A percentile compares a stretch with the other conserved stretches of the same genome.
phyloP scores from a whole-genome alignment of 192 early-diverging fungal genomes.

The Backusella macrospora region DNA sequence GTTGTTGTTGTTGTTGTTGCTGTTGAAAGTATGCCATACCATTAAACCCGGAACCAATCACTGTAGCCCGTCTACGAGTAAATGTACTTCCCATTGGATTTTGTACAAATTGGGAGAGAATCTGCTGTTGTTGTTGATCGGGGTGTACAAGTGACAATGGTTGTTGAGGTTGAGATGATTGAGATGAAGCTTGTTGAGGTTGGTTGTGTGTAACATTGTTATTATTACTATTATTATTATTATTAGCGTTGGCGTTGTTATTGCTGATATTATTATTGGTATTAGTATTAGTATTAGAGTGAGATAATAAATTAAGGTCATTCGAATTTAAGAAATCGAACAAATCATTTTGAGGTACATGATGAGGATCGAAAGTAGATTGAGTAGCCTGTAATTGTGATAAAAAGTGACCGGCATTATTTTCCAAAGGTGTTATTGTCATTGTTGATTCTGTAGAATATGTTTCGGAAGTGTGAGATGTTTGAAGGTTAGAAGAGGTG shows the following conservation, averaged over 20 bases:
- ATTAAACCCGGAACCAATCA: constrained; percentile 9
- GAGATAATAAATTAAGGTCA: constrained; percentile 16
- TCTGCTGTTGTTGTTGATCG: constrained; percentile 24
- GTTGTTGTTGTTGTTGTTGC: background rate
- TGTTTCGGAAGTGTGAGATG: constrained; percentile 1
- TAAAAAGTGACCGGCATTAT: constrained; percentile 8
- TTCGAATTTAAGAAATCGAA: constrained; percentile 15
- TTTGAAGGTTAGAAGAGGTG: background rate
- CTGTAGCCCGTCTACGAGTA: constrained; percentile 4
- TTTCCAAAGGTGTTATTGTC: background rate
- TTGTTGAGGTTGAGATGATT: background rate
- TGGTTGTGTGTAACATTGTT: background rate
- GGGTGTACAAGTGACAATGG: constrained; percentile 15
- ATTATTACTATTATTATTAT: background rate
- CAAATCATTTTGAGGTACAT: constrained; percentile 7
- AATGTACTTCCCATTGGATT: constrained; percentile 13
- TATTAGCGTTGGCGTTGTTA: background rate
- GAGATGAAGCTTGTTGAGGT: background rate
- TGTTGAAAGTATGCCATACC: constrained; percentile 5
- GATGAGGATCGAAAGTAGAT: background rate
- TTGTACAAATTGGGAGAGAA: constrained; percentile 18
- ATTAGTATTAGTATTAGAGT: background rate
- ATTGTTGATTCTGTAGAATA: background rate
- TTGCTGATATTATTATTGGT: background rate
- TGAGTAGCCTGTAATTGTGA: constrained; percentile 11